Base-by-base conservation (phyloP, 345 rosid genomes). In the Passiflora organensis region DNA sequence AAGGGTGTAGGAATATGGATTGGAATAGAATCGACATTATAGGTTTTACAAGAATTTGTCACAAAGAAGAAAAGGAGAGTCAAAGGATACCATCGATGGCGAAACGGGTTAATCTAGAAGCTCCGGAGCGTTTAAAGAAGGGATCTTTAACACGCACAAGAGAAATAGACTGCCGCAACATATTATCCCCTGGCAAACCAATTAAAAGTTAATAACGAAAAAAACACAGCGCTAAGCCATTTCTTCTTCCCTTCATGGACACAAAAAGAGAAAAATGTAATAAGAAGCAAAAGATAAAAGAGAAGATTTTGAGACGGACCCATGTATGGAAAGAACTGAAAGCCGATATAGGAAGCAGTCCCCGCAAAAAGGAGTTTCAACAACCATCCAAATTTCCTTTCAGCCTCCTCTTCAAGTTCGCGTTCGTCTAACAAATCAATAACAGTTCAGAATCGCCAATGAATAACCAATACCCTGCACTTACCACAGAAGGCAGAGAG, bases 111-210 rank as follows among this genome's bases (percentile, higher is more conserved):
- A 91, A 75, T 78, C 96, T 75, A 46, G 96, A 86, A 56, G 98
- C 98, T 39, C 98, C 98, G 68, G 78, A 78, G 66, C 98, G 72
- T 71, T 88, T 91, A 72, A 83, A 88, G 78, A 85, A 78, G 2
- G 96, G 96, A 74, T 91, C 98, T 74, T 88, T 85, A 41, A 80
- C 93, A 53, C 78, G 94, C 77, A 91, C 72, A 58, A 91, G 95
- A 14, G 88, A 84, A 38, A 91, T 56, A 1, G 98, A 88, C 67
- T 91, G 98, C 16, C 76, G 90, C 68, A 91, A 47, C 66, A 91
- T 67, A 62, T 73, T 91, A 83, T 88, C 96, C 62, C 96, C 98
- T 85, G 80, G 16, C 45, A 28, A 28, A 28, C 34, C 34, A 28
- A 28, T 8, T 2, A 28, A 3, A 56, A 62, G 25, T 2, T 44